A percentile compares a stretch with the other conserved stretches of the same genome.
Evolutionary conservation across 1,284 basidiomycete genomes (phyloP).

Genomic region (Papiliotrema laurentii): DNA sequence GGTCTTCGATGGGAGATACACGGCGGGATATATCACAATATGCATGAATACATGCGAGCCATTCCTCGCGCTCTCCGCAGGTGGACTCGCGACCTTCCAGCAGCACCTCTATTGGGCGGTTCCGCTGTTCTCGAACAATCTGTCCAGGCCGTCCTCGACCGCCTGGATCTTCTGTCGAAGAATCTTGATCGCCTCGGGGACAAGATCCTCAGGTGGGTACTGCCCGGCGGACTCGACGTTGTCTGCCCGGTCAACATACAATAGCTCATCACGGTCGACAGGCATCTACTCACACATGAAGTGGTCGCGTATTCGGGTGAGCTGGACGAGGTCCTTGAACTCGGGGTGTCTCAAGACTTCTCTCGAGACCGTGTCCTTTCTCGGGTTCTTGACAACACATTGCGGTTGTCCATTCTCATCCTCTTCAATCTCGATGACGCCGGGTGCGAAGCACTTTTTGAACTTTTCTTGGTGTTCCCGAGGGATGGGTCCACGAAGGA

Average conservation of each 20-base stretch:
- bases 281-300: slow-evolving; percentile 69
- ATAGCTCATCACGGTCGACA: background rate
- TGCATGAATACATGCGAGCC: no score
- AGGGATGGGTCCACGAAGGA: slow-evolving; percentile 66
- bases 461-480: slow-evolving; percentile 67
- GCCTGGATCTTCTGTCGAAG: slow-evolving; percentile 71
- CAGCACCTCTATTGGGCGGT: slow-evolving; percentile 11
- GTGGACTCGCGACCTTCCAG: no score
- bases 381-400: slow-evolving; percentile 57
- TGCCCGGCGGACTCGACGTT: slow-evolving; percentile 86
- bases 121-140: slow-evolving; percentile 25
- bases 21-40: no score
- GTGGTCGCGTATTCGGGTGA: slow-evolving; percentile 84
- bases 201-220: slow-evolving; percentile 76
- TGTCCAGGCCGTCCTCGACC: slow-evolving; percentile 45
- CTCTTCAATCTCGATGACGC: slow-evolving; percentile 70
- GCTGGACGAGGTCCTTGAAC: slow-evolving; percentile 77
- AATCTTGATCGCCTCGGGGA: slow-evolving; percentile 76
- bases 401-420: slow-evolving; percentile 50
- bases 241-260: slow-evolving; percentile 53
- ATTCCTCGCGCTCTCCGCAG: no score
- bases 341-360: slow-evolving; percentile 91
- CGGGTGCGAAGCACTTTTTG: slow-evolving; percentile 78
- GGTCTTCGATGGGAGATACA: no score
- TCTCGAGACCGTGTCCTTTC: slow-evolving; percentile 86